phyloP scores from a whole-genome alignment of 106 monocot species.

The Iris macrosiphon region DNA sequence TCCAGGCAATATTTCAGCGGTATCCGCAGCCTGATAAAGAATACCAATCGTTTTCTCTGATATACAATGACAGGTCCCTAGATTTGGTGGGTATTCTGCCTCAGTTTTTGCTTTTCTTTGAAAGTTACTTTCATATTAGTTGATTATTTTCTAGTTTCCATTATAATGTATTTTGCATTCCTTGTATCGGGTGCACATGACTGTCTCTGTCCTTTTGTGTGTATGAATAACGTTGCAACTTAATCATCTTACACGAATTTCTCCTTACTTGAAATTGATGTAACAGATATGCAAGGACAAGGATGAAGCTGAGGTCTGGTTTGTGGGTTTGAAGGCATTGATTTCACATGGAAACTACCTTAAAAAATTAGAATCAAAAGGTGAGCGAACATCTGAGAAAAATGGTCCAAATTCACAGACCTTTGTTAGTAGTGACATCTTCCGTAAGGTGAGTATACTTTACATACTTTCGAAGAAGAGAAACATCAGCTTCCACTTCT shows the following conservation, averaged over 20 bases:
- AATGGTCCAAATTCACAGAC: conserved; percentile 31
- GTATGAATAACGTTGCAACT: not conserved
- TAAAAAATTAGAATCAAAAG: conserved; percentile 35
- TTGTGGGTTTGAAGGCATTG: conserved; percentile 65
- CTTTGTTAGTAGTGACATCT: conserved; percentile 21
- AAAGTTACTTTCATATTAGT: not conserved
- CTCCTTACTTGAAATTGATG: not conserved
- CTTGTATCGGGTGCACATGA: not conserved
- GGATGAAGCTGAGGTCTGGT: conserved; percentile 80
- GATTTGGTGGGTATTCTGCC: conserved; percentile 53
- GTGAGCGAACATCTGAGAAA: conserved; percentile 38
- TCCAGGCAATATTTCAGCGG: conserved; percentile 82
- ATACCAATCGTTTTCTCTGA: conserved; percentile 90
- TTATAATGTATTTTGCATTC: not conserved
- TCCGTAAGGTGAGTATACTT: conserved; percentile 27
- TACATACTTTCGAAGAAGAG: not conserved
- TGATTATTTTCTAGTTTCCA: not conserved
- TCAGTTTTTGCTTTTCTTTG: not conserved
- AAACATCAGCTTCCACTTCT: not conserved
- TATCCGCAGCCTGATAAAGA: conserved; percentile 92
- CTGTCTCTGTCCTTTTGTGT: not conserved
- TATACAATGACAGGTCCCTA: conserved; percentile 73
- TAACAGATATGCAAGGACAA: conserved; percentile 83
- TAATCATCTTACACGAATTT: not conserved
- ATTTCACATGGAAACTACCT: conserved; percentile 27